Evolutionary conservation across 2,329 filamentous ascomycete species (phyloP), one percentile per base, ranked within the genome.

Genomic region (Geosmithia putterillii): DNA sequence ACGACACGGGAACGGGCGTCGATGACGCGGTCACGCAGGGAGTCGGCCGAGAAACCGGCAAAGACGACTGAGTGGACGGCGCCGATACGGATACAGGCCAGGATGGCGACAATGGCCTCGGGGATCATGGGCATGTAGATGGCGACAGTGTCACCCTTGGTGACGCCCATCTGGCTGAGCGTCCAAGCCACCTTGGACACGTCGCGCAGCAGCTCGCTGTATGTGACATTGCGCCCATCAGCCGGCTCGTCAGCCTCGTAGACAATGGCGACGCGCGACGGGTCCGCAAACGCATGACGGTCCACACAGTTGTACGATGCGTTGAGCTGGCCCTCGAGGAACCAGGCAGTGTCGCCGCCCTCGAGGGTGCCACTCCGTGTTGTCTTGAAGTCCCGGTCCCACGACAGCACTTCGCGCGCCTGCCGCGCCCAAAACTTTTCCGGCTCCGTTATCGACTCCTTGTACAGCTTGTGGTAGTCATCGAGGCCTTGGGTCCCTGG

Each of bases 81-180:
- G 48, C 92, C 92, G 54, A 98, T 94, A 59, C 92, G 86, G 34
- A 81, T 70, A 64, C 89, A 94, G 47, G 92, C 92, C 45, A 98
- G 73, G 64, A 98, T 86, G 43, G 92, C 83, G 56, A 98, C 73
- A 46, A 98, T 57, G 7, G 92, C 92, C 66, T 98, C 90, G 44
- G 92, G 92, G 63, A 98, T 95, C 92, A 98, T 98, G 62, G 92
- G 92, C 51, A 98, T 70, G 71, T 98, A 98, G 52, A 98, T 85
- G 49, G 88, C 92, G 45, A 98, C 89, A 4, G 89, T 95, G 66
- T 98, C 92, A 44, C 92, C 92, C 73, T 95, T 96, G 70, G 83
- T 81, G 47, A 98, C 90, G 49, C 92, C 92, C 79, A 95, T 92
- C 69, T 90, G 78, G 73, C 89, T 95, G 53, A 98, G 75, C 20